A percentile compares a stretch with the other conserved stretches of the same genome.
Conservation (phyloP, 2,329 filamentous ascomycete genomes). For the Trichoderma lentiforme region DNA sequence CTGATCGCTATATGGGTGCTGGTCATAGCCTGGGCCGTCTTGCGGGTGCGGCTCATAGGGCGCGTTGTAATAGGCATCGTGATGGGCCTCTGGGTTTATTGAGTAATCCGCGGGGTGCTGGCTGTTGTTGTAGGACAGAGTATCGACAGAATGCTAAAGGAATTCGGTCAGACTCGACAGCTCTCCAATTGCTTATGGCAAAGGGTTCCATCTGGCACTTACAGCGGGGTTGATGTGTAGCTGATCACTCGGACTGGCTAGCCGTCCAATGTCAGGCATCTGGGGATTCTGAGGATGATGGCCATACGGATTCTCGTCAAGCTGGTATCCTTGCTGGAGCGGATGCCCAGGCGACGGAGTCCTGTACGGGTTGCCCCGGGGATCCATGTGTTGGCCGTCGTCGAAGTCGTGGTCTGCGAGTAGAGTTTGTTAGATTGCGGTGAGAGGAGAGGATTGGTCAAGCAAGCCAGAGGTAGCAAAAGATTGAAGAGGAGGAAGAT, state of each 20-base stretch:
- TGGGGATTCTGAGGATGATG: slow-evolving; percentile 36
- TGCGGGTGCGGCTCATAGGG: slow-evolving; percentile 68
- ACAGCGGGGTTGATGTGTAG: slow-evolving; percentile 83
- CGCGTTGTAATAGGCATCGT: slow-evolving; percentile 81
- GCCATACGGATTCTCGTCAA: slow-evolving; percentile 73
- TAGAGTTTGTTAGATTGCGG: slow-evolving; percentile 17
- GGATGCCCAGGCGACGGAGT: slow-evolving; percentile 77
- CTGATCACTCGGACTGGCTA: slow-evolving; percentile 66
- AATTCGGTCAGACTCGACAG: background rate
- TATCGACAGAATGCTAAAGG: slow-evolving; percentile 50
- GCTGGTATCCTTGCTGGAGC: slow-evolving; percentile 71
- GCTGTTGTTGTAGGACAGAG: slow-evolving; percentile 47
- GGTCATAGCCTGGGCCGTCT: slow-evolving; percentile 34
- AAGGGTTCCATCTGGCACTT: slow-evolving; percentile 37
- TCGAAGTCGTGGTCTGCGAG: slow-evolving; percentile 57
- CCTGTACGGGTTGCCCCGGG: slow-evolving; percentile 49
- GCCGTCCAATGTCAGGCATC: slow-evolving; percentile 36
- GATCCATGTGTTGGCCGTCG: slow-evolving; percentile 55
- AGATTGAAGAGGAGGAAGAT: background rate
- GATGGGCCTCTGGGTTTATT: slow-evolving; percentile 78
- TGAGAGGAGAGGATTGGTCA: background rate
- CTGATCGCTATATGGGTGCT: slow-evolving; percentile 11
- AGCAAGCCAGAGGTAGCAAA: background rate
- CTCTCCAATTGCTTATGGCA: background rate
- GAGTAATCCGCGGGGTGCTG: slow-evolving; percentile 63